These are phyloP conservation scores for Zangia roseola DNA, from an alignment of 768 basidiomycete genomes.

Conservation along the genomic window DNA sequence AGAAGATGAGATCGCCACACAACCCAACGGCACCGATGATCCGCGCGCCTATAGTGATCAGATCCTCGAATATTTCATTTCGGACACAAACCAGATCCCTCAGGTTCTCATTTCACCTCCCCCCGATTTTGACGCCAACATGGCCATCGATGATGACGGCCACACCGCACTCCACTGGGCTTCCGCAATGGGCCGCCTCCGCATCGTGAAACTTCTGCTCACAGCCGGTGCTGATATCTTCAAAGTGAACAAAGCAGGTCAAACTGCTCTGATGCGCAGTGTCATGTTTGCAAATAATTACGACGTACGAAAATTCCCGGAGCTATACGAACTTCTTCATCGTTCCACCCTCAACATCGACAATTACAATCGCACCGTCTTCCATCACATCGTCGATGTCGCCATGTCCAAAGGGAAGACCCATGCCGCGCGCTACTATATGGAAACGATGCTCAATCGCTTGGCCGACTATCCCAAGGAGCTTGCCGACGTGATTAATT, in stretches of 20 bases:
- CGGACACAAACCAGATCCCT: conserved; percentile 91
- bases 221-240: conserved; percentile 96
- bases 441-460: conserved; percentile 90
- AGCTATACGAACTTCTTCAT: conserved; percentile 93
- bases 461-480: conserved; percentile 94
- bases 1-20: conserved; percentile 40
- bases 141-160: conserved; percentile 96
- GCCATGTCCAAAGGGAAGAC: conserved; percentile 98
- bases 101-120: conserved; percentile 85
- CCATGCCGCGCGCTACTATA: conserved; percentile 96
- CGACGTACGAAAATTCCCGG: conserved; percentile 97
- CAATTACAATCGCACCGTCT: conserved; percentile 94
- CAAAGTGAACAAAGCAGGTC: conserved; percentile 93
- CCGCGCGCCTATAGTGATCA: conserved; percentile 86
- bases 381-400: conserved; percentile 97
- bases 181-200: conserved; percentile 96
- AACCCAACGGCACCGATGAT: conserved; percentile 48
- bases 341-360: conserved; percentile 99
- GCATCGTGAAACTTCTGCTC: conserved; percentile 91
- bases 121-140: conserved; percentile 89
- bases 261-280: conserved; percentile 96
- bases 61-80: conserved; percentile 98
- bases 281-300: conserved; percentile 99
- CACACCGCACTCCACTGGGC: conserved; percentile 99
- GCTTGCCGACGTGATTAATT: conserved; percentile 96